Base-by-base conservation (phyloP, 345 rosid genomes). In the Cochlearia excelsa region DNA sequence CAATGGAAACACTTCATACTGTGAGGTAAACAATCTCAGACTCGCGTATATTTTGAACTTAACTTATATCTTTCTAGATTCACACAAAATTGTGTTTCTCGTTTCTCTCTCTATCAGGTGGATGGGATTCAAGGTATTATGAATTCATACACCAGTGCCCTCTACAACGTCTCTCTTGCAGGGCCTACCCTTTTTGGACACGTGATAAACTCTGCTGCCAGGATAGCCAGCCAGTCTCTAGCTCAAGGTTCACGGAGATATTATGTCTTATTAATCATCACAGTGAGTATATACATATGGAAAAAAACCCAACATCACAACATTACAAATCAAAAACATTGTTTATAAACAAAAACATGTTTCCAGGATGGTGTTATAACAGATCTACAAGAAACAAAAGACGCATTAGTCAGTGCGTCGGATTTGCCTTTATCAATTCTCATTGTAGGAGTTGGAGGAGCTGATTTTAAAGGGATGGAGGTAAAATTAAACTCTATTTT, bases 401-500 rank as follows among this genome's bases (percentile, higher is more conserved):
- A 91, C 59, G 98, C 96, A 51, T 65, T 91, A 42, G 98, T 91
- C 54, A 82, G 86, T 75, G 98, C 98, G 63, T 91, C 96, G 1
- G 87, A 86, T 78, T 79, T 91, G 33, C 98, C 98, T 1, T 50
- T 91, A 65, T 91, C 96, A 31, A 88, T 91, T 62, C 85, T 91
- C 65, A 86, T 91, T 48, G 88, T 91, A 56, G 96, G 98, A 54
- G 98, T 91, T 59, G 98, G 98, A 68, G 96, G 96, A 75, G 98
- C 98, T 2, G 96, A 91, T 77, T 91, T 86, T 63, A 91, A 86
- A 75, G 98, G 84, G 78, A 91, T 91, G 98, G 96, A 91, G 98
- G 98, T 88, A 69, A 62, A 28, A 46, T 10, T 0, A 5, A 60
- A 2, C 45, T 16, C 23, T 16, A 16, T 16, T 16, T 16, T 16